Percentiles rank a stretch among this genome's conserved stretches.
These are phyloP conservation scores for Hysterangium stoloniferum DNA, from an alignment of 768 basidiomycete genomes.

Conservation along the genomic window DNA sequence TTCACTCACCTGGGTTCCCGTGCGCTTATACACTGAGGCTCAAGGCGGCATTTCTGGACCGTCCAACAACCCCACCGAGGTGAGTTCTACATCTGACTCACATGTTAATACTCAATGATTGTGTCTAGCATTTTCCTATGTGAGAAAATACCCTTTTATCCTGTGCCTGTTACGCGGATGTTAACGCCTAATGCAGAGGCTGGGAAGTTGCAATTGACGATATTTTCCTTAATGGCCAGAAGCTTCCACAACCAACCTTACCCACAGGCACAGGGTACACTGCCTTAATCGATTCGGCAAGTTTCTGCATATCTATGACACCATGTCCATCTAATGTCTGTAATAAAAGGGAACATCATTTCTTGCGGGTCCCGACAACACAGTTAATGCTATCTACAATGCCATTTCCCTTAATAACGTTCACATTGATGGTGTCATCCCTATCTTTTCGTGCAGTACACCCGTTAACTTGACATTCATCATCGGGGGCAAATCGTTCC, in stretches of 20 bases:
- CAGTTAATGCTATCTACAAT: conserved; percentile 39
- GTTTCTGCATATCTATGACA: neutral
- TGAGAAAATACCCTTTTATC: neutral
- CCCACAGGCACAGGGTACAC: conserved; percentile 39
- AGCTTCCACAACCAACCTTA: conserved; percentile 36
- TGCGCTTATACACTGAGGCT: conserved; percentile 43
- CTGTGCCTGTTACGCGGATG: neutral
- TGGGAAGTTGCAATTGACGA: conserved; percentile 72
- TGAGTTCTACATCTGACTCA: neutral
- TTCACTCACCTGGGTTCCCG: conserved; percentile 55
- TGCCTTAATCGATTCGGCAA: conserved; percentile 58
- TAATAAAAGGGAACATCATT: conserved; percentile 50
- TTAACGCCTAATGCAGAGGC: conserved; percentile 41
- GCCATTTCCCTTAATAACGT: conserved; percentile 27
- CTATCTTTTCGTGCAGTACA: conserved; percentile 46
- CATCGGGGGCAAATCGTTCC: conserved; percentile 61
- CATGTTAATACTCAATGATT: neutral
- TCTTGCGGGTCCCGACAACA: conserved; percentile 63
- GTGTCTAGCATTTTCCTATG: neutral
- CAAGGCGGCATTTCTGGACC: conserved; percentile 53
- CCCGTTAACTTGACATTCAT: conserved; percentile 59
- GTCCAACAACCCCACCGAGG: conserved; percentile 23
- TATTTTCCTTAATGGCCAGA: conserved; percentile 60
- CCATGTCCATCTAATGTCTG: neutral
- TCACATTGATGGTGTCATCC: conserved; percentile 4